Conservation (phyloP, 352 stramenopile species). For the Globisporangium heterothallicum region DNA sequence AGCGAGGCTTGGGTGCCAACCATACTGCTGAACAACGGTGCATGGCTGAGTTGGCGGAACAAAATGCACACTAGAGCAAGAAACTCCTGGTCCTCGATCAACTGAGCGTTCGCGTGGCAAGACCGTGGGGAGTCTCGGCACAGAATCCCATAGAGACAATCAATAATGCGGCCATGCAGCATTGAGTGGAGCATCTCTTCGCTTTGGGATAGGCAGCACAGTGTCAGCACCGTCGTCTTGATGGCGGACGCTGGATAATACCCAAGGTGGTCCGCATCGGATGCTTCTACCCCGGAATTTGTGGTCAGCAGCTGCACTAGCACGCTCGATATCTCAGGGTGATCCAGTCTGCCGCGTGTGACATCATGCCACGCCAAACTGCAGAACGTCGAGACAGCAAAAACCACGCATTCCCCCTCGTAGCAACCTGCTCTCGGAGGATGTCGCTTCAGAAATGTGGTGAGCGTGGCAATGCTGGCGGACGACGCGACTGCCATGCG, state of each 20-base stretch:
- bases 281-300: background rate
- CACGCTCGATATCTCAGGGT: constrained; percentile 23
- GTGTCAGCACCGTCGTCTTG: constrained; percentile 48
- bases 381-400: constrained; percentile 44
- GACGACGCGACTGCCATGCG: constrained; percentile 31
- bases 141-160: constrained; percentile 34
- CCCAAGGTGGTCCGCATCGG: background rate
- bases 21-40: constrained; percentile 21
- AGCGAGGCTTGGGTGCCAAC: constrained; percentile 4
- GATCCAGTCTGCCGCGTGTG: constrained; percentile 28
- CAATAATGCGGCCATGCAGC: constrained; percentile 37
- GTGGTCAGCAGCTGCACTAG: constrained; percentile 33
- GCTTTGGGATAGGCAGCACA: constrained; percentile 49
- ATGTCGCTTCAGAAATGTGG: constrained; percentile 27
- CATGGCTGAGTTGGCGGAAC: constrained; percentile 52
- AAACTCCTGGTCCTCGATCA: constrained; percentile 24
- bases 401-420: constrained; percentile 24
- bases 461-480: constrained; percentile 29
- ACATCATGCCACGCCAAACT: constrained; percentile 59
- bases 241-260: constrained; percentile 19
- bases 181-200: constrained; percentile 37
- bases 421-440: constrained; percentile 20
- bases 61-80: constrained; percentile 51
- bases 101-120: background rate
- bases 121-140: background rate